A percentile compares a stretch with the other conserved stretches of the same genome.
phyloP scores from a whole-genome alignment of 2,329 filamentous ascomycete species.

The Ascocoryne sarcoides region DNA sequence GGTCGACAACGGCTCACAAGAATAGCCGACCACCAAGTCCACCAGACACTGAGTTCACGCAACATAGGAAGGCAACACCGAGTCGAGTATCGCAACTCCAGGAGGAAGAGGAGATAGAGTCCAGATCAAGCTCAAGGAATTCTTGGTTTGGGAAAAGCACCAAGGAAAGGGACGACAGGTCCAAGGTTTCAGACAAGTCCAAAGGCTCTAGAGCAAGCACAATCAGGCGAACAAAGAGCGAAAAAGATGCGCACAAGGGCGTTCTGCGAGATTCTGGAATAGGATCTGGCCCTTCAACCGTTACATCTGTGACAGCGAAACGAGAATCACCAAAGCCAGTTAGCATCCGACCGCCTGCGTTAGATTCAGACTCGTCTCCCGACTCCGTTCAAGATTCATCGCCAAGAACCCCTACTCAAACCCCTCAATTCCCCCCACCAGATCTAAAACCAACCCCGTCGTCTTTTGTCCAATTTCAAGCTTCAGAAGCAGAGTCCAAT shows the following conservation, averaged over 20 bases:
- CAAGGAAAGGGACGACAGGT: conserved; percentile 36
- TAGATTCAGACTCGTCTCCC: conserved; percentile 34
- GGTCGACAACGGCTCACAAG: conserved; percentile 33
- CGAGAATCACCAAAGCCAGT: conserved; percentile 34
- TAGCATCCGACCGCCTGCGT: conserved; percentile 12
- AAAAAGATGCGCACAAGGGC: conserved; percentile 7
- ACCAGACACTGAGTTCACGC: conserved; percentile 53
- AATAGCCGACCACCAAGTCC: conserved; percentile 51
- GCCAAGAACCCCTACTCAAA: conserved; percentile 51
- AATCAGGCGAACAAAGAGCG: conserved; percentile 35
- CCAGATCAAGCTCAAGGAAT: conserved; percentile 36
- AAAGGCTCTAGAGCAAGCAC: conserved; percentile 47
- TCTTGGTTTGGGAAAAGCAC: conserved; percentile 32
- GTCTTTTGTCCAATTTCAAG: conserved; percentile 31
- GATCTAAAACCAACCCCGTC: conserved; percentile 25
- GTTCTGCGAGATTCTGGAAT: conserved; percentile 16
- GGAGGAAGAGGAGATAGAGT: conserved; percentile 30
- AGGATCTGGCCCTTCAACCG: conserved; percentile 27
- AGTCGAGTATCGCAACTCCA: conserved; percentile 30
- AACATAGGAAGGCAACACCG: conserved; percentile 29
- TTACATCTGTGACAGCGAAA: conserved; percentile 33
- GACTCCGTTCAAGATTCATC: conserved; percentile 45
- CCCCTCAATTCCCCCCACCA: conserved; percentile 37
- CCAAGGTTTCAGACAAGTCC: conserved; percentile 45
- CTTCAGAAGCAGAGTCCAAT: conserved; percentile 21